phyloP scores from a whole-genome alignment of 148 eudicot species.

The Polygonum aviculare region DNA sequence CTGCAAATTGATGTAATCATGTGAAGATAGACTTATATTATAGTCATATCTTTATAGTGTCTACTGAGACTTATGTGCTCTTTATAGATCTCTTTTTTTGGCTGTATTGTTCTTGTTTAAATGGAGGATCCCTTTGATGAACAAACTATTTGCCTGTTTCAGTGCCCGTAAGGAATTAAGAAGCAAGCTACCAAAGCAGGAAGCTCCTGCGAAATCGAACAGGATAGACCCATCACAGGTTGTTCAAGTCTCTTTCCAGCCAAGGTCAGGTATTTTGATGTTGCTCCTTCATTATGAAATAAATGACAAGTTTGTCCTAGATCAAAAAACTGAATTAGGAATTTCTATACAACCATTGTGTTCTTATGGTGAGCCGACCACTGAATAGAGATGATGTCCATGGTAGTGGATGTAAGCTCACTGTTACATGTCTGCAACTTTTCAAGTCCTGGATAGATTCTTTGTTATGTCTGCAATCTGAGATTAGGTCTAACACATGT shows the following conservation, averaged over 20 bases:
- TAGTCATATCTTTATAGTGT: neutral
- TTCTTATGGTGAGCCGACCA: neutral
- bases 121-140: neutral
- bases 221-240: constrained; percentile 64
- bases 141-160: constrained; percentile 11
- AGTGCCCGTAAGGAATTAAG: constrained; percentile 59
- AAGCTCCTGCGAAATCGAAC: constrained; percentile 20
- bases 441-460: neutral
- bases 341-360: neutral
- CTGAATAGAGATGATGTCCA: neutral
- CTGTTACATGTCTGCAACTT: neutral
- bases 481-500: neutral
- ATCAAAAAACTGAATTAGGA: neutral
- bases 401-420: neutral
- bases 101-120: neutral
- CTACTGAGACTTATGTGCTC: neutral
- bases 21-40: neutral
- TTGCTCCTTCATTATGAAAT: neutral
- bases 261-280: constrained; percentile 83
- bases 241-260: constrained; percentile 68
- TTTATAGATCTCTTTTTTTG: neutral
- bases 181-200: constrained; percentile 28
- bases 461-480: neutral
- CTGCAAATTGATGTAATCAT: neutral
- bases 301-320: neutral